Evolutionary conservation across 1,139 yeast genomes (phyloP).

Genomic region (Groenewaldozyma sp.): DNA sequence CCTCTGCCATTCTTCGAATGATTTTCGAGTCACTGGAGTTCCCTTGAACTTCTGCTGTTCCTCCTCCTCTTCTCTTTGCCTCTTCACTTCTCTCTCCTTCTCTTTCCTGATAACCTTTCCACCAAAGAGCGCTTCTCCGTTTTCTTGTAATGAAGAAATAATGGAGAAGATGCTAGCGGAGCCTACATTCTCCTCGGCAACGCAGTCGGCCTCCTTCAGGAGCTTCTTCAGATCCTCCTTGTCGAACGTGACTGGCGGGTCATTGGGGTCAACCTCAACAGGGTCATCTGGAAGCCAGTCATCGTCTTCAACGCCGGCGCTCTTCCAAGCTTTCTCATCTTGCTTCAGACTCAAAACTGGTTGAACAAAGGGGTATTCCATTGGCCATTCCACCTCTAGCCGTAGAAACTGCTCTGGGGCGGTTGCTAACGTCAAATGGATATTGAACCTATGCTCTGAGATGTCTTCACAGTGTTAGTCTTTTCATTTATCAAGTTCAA

Average conservation of each 20-base stretch:
- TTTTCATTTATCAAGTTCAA: not conserved
- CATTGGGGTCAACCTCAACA: constrained; percentile 20
- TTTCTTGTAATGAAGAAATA: constrained; percentile 67
- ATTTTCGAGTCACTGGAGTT: constrained; percentile 68
- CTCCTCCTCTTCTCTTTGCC: constrained; percentile 52
- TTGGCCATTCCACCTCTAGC: constrained; percentile 58
- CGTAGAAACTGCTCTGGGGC: constrained; percentile 41
- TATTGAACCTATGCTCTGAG: constrained; percentile 26
- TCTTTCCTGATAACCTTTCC: constrained; percentile 49
- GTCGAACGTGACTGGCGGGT: constrained; percentile 15
- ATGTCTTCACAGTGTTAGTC: constrained; percentile 10
- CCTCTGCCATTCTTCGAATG: constrained; percentile 61
- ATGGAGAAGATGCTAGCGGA: constrained; percentile 82
- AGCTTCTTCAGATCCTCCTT: constrained; percentile 32
- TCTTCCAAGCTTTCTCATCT: constrained; percentile 19
- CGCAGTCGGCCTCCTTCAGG: constrained; percentile 37
- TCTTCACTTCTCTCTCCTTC: constrained; percentile 40
- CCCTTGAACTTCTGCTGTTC: constrained; percentile 68
- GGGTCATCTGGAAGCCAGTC: constrained; percentile 35
- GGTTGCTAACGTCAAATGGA: constrained; percentile 47
- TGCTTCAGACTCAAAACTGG: constrained; percentile 39
- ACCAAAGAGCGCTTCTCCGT: constrained; percentile 58
- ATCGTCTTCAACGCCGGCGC: constrained; percentile 35
- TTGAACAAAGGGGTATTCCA: constrained; percentile 58
- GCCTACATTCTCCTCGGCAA: constrained; percentile 66